Conservation (phyloP, 768 basidiomycete species). For the Russula ochroleuca region DNA sequence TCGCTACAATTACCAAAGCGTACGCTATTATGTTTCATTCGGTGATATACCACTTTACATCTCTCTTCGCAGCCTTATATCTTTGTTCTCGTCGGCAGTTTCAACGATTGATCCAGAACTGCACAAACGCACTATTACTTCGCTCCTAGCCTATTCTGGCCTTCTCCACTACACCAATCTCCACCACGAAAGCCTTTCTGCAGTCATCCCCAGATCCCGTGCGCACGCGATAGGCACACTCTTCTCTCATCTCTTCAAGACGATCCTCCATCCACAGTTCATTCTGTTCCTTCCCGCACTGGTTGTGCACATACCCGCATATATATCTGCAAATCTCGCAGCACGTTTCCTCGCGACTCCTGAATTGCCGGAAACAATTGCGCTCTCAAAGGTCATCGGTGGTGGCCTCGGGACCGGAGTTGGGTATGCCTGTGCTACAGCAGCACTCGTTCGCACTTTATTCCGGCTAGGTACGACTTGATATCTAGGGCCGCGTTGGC, state of each 20-base stretch:
- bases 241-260: conserved; percentile 49
- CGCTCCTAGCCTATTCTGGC: conserved; percentile 79
- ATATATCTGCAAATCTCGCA: conserved; percentile 71
- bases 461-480: neutral
- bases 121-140: conserved; percentile 42
- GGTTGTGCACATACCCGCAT: conserved; percentile 77
- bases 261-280: conserved; percentile 6
- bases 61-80: conserved; percentile 69
- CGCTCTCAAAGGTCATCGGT: conserved; percentile 92
- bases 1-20: conserved; percentile 83
- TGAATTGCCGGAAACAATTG: conserved; percentile 72
- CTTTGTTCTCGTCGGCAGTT: conserved; percentile 64
- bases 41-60: conserved; percentile 1
- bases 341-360: conserved; percentile 74
- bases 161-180: conserved; percentile 75
- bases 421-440: conserved; percentile 7
- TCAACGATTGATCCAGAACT: conserved; percentile 55
- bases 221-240: conserved; percentile 71
- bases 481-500: neutral
- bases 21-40: conserved; percentile 39
- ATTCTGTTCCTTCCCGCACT: conserved; percentile 86
- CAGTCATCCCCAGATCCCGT: conserved; percentile 68
- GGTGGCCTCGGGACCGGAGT: conserved; percentile 39
- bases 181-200: conserved; percentile 74
- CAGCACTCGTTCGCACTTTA: conserved; percentile 8